Evolutionary conservation across 768 basidiomycete genomes (phyloP), one percentile per base, ranked within the genome.

Genomic region (Pisolithus albus): DNA sequence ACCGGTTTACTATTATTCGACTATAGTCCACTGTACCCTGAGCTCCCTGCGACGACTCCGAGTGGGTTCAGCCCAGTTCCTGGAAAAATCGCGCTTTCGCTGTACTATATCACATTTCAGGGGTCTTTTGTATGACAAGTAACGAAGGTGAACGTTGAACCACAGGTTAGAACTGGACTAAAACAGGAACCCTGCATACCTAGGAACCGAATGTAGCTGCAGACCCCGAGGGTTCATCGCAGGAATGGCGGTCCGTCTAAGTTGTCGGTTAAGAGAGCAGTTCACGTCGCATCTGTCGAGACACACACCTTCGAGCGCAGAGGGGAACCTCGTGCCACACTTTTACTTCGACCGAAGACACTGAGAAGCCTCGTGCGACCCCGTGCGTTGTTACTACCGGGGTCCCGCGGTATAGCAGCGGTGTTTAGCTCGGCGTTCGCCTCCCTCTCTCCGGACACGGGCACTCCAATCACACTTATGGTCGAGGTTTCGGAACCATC

Each of bases 401-500:
- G 36, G 32, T 54, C 53, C n/a, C 47, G 59, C 13, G 34, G 11
- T 55, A 58, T 58, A 34, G 36, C 39, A 47, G 46, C 8, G 36
- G 41, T 59, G 37, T 47, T 52, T 43, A 53, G 59, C 23, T 49
- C 21, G 34, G 63, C 62, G n/a, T 69, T 54, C 16, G 60, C 32
- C 52, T 77, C 77, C 0, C 77, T 73, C 57, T 78, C 79, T 43
- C 70, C 64, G 18, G 68, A 70, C 18, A 76, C 51, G 18, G 68
- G 61, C 49, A 64, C 56, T 15, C 68, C 63, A 5, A 66, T 67
- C 37, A 71, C 52, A 19, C 34, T 52, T 39, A 39, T 55, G 9
- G 23, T 47, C n/a, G n/a, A 3, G 44, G 49, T 2, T 21, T 38
- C 23, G 10, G 21, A 32, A 2, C 55, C 16, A 16, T 10, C 47